phyloP scores from a whole-genome alignment of 768 basidiomycete species.

The Mycena belliarum region DNA sequence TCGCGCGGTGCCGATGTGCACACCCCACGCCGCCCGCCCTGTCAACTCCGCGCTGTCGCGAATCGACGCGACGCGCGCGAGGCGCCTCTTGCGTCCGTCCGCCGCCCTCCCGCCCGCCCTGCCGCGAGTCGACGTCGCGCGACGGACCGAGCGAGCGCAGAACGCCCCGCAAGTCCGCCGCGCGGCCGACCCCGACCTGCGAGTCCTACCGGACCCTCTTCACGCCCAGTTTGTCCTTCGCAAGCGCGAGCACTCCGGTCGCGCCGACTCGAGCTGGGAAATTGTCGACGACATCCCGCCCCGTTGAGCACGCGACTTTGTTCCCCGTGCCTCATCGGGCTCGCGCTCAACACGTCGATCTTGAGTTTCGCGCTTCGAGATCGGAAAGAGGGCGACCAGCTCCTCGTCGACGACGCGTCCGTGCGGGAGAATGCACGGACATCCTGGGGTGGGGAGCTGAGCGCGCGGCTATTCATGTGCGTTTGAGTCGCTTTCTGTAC shows the following conservation, averaged over 20 bases:
- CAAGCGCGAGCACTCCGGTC: neutral
- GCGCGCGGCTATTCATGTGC: constrained; percentile 64
- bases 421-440: constrained; percentile 81
- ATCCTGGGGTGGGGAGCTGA: constrained; percentile 78
- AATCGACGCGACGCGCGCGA: too few species aligned
- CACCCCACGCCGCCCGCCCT: too few species aligned
- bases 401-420: constrained; percentile 61
- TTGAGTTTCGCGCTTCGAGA: constrained; percentile 70
- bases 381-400: constrained; percentile 44
- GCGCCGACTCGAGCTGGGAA: constrained; percentile 63
- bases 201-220: constrained; percentile 37
- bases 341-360: constrained; percentile 62
- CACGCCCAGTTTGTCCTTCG: constrained; percentile 25
- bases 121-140: too few species aligned
- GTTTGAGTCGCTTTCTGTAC: constrained; percentile 25
- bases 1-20: too few species aligned
- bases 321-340: constrained; percentile 66
- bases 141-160: too few species aligned
- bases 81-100: too few species aligned
- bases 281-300: constrained; percentile 71
- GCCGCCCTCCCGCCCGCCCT: too few species aligned
- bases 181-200: constrained; percentile 11
- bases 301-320: constrained; percentile 87
- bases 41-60: too few species aligned
- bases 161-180: too few species aligned